phyloP scores from a whole-genome alignment of 1,139 yeast species.

The Hansenula sp. region DNA sequence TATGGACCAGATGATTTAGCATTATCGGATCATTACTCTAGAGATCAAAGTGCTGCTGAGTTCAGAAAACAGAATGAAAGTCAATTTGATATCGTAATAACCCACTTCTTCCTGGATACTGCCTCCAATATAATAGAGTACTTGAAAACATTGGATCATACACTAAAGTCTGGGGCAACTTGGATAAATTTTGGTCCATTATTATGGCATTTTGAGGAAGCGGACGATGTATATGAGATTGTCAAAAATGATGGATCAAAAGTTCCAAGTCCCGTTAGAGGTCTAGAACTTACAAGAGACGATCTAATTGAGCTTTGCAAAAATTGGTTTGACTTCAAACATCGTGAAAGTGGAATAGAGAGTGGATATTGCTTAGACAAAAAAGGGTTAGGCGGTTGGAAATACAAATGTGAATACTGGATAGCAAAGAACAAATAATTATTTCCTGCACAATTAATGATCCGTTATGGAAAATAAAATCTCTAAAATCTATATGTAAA shows the following conservation, averaged over 20 bases:
- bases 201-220: conserved; percentile 80
- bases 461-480: too few species aligned
- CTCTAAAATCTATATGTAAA: not conserved
- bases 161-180: conserved; percentile 45
- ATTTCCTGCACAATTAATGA: too few species aligned
- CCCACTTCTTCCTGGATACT: conserved; percentile 81
- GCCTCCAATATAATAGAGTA: conserved; percentile 72
- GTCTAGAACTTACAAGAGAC: conserved; percentile 62
- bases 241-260: conserved; percentile 27
- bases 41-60: conserved; percentile 33
- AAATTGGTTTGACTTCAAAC: conserved; percentile 41
- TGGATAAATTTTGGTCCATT: conserved; percentile 90
- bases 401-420: conserved; percentile 72
- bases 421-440: conserved; percentile 41
- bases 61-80: conserved; percentile 39
- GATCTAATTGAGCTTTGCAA: conserved; percentile 50
- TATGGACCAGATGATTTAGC: conserved; percentile 52
- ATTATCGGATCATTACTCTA: conserved; percentile 36
- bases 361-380: conserved; percentile 56
- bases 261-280: conserved; percentile 38
- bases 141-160: conserved; percentile 50
- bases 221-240: conserved; percentile 26
- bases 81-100: conserved; percentile 53
- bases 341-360: conserved; percentile 40
- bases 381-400: conserved; percentile 51